Base-by-base conservation (phyloP, 2,329 filamentous ascomycete genomes). In the Paramyrothecium sp. region DNA sequence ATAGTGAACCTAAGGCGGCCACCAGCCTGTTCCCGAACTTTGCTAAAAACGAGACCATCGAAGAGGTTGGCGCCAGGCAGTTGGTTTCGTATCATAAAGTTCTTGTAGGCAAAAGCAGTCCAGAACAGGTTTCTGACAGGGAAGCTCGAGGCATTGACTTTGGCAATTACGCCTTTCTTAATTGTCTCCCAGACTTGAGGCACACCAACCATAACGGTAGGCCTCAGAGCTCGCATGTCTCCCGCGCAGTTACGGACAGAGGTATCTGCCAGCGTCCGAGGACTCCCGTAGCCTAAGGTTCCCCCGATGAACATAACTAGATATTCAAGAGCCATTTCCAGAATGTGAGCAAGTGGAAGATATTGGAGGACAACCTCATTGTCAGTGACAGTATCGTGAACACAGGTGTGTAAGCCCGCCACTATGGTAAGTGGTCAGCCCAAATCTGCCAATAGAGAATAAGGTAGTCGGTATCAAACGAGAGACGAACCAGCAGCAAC, bases 301-400 rank as follows among this genome's bases (percentile, higher is more conserved):
- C 89, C 86, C 67, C 92, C 92, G 91, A 91, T 96, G 78, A 85
- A 92, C 60, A 96, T 75, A 58, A 86, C 88, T 12, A 90, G 84
- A 69, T 93, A 94, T 76, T 96, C 92, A 69, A 96, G 95, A 63
- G 96, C 90, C 69, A 92, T 94, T 72, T 96, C 92, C 65, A 96
- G 84, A 69, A 96, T 96, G 70, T 96, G 92, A 2, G 92, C 91
- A 55, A 92, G 84, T 5, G 92, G 92, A 3, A 96, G 86, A 72
- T 96, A 96, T 44, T 92, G 90, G 54, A 96, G 81, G 51, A 96
- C 80, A 53, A 85, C 84, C 69, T 96, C 92, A 17, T 89, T 89
- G 23, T 90, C 89, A 23, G 89, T 88, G 60, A 96, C 83, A 71
- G 90, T 92, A 21, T 85, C 83, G 52, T 90, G 88, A 44, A 96